Percentiles rank a stretch among this genome's conserved stretches.
phyloP scores from a whole-genome alignment of 768 basidiomycete genomes.

The Naganishia friedmannii region DNA sequence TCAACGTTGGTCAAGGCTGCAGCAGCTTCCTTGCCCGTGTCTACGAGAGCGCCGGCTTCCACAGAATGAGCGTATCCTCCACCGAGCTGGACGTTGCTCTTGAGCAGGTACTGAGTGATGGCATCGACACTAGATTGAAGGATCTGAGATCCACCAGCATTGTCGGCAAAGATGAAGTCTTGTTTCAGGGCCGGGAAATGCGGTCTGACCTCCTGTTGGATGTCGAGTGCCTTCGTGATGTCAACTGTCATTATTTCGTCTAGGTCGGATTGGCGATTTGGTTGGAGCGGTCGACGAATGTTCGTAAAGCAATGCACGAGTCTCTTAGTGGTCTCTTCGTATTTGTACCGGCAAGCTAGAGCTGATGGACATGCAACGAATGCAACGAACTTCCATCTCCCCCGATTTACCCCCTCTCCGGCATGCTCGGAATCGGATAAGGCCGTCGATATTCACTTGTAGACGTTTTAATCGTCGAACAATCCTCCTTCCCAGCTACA shows the following conservation, averaged over 20 bases:
- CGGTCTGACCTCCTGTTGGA: constrained; percentile 51
- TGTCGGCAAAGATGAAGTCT: constrained; percentile 70
- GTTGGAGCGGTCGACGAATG: not conserved
- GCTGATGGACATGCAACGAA: not conserved
- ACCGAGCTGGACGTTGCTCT: constrained; percentile 70
- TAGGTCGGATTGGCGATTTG: too few relatives aligned
- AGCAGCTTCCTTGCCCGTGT: constrained; percentile 58
- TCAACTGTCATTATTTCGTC: not conserved
- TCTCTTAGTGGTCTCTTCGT: not conserved
- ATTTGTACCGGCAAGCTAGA: not conserved
- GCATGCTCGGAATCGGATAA: too few relatives aligned
- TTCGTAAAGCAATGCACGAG: not conserved
- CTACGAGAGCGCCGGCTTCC: constrained; percentile 59
- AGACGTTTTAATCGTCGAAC: too few relatives aligned
- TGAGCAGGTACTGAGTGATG: constrained; percentile 66
- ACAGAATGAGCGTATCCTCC: constrained; percentile 66
- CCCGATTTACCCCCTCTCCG: too few relatives aligned
- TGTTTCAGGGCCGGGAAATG: constrained; percentile 63
- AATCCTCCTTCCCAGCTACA: too few relatives aligned
- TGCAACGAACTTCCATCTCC: too few relatives aligned
- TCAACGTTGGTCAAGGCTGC: constrained; percentile 65
- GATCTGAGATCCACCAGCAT: constrained; percentile 71
- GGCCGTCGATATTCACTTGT: too few relatives aligned
- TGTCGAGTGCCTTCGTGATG: constrained; percentile 24
- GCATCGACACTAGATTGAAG: constrained; percentile 60